These are phyloP conservation scores for Gamarada debralockiae DNA, from an alignment of 495 filamentous ascomycete genomes.

Conservation along the genomic window DNA sequence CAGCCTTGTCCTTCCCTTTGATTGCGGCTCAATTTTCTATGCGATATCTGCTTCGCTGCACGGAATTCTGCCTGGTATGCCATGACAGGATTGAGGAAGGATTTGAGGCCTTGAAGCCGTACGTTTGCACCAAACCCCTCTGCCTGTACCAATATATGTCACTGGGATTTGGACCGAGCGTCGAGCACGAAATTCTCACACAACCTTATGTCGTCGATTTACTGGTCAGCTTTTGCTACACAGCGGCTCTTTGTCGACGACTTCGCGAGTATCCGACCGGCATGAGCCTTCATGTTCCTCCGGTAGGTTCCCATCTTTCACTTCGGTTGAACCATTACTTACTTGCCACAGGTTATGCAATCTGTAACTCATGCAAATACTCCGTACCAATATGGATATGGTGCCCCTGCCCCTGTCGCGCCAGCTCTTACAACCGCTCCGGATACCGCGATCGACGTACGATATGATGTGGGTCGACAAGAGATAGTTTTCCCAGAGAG, in stretches of 20 bases:
- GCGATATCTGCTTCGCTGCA: conserved; percentile 76
- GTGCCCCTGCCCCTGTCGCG: no score
- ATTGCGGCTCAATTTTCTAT: conserved; percentile 56
- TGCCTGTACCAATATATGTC: conserved; percentile 91
- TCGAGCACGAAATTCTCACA: conserved; percentile 78
- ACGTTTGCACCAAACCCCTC: conserved; percentile 76
- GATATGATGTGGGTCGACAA: conserved; percentile 29
- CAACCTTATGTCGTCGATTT: conserved; percentile 86
- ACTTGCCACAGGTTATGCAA: no score
- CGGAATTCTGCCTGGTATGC: conserved; percentile 85
- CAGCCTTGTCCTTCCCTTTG: conserved; percentile 26
- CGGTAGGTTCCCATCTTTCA: not conserved
- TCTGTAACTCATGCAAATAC: no score
- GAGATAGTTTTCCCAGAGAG: conserved; percentile 38
- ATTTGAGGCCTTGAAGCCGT: conserved; percentile 87
- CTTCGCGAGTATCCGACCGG: conserved; percentile 65
- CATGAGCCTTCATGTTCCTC: conserved; percentile 65
- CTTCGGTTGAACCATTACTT: no score
- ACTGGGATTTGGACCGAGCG: conserved; percentile 78
- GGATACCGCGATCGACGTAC: not conserved
- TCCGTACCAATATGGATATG: no score
- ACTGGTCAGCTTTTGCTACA: conserved; percentile 77
- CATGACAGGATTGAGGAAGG: conserved; percentile 61
- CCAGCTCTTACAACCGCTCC: not conserved
- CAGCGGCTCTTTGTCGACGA: conserved; percentile 29